Base-by-base conservation (phyloP, 257 asterid genomes). In the Jacaranda copaia region DNA sequence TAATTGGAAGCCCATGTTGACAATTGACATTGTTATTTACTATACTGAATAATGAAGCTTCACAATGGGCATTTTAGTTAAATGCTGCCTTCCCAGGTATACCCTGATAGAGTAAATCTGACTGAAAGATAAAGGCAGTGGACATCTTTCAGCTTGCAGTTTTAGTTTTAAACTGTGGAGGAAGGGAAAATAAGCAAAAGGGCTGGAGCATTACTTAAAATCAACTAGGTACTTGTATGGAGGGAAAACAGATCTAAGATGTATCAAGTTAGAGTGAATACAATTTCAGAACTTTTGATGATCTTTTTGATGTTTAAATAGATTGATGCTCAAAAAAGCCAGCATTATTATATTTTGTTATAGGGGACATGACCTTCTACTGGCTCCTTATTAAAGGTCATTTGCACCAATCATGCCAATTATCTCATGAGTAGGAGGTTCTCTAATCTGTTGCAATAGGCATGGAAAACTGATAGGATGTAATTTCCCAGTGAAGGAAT, bases 1-100 rank as follows among this genome's bases (percentile, higher is more conserved):
- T 38, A 5, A 57, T 5, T 42, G 5, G 38, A 75, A 53, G 71
- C 39, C 55, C 46, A 45, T 57, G 62, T 68, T 8, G 45, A 36
- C 51, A 58, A 8, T 55, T 75, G 18, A 56, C 32, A 42, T 62
- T 70, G 6, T 5, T 55, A 19, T 1, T 15, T 1, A 51, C 20
- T 51, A 25, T 36, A 56, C 43, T 68, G 36, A 57, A 48, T 35
- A 3, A 19, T 72, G 72, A 38, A 61, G 68, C 57, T 61, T 39
- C 51, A 5, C 45, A 59, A 18, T 39, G 18, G 43, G 40, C 43
- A 51, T 16, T 60, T 62, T 64, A 59, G 78, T 39, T 40, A 39
- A 51, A 49, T 58, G 16, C 45, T 75, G 32, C 76, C 64, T 45
- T 73, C 75, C 74, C 19, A 51, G 8, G 55, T 48, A 66, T 35